Conservation (phyloP, 495 filamentous ascomycete genomes). For the Zalerion maritima region DNA sequence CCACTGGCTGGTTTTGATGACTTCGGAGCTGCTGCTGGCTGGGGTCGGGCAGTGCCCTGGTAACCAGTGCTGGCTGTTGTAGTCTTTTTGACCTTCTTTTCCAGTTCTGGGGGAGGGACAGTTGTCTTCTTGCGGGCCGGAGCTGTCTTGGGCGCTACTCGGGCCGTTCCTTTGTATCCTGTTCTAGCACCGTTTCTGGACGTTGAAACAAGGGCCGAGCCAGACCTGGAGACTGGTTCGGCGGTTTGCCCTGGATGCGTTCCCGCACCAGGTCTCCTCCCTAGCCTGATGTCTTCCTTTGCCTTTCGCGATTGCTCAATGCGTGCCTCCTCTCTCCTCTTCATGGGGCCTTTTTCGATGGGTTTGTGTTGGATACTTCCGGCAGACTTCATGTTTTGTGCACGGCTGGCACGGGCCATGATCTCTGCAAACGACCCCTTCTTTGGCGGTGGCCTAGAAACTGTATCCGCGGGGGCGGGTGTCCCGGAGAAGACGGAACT, state of each 20-base stretch:
- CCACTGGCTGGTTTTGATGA: constrained; percentile 14
- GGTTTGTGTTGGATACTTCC: constrained; percentile 43
- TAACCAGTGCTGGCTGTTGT: constrained; percentile 42
- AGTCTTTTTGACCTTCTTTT: constrained; percentile 43
- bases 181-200: constrained; percentile 10
- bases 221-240: too few relatives aligned
- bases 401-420: constrained; percentile 47
- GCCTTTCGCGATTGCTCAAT: constrained; percentile 6
- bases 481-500: background rate
- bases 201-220: constrained; percentile 6
- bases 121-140: constrained; percentile 7
- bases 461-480: constrained; percentile 6
- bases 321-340: constrained; percentile 30
- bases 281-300: constrained; percentile 7
- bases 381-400: constrained; percentile 30
- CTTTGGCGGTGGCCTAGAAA: constrained; percentile 32
- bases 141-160: constrained; percentile 7
- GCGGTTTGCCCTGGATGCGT: constrained; percentile 8
- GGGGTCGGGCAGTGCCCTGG: constrained; percentile 37
- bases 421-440: constrained; percentile 55
- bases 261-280: constrained; percentile 9
- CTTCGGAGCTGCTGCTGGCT: constrained; percentile 16
- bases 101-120: constrained; percentile 11
- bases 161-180: constrained; percentile 9
- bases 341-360: constrained; percentile 26